Percentiles rank a stretch among this genome's conserved stretches.
phyloP scores from a whole-genome alignment of 2,329 filamentous ascomycete species.

The Verticillium tricorpus region DNA sequence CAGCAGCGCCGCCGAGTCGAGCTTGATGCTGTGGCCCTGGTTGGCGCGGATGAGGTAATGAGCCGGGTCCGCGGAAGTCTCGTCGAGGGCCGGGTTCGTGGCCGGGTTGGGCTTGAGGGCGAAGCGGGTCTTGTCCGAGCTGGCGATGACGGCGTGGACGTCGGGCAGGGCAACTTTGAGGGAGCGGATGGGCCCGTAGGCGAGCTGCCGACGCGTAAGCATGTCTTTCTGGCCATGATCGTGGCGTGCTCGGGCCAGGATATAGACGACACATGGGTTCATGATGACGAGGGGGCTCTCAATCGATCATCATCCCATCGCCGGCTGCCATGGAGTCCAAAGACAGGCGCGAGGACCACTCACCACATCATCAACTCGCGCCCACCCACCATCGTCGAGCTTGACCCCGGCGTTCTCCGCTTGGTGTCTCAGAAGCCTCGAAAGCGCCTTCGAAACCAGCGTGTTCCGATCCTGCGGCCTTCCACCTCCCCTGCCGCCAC shows the following conservation, averaged over 20 bases:
- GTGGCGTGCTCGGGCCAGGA: background rate
- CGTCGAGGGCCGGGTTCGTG: slow-evolving; percentile 19
- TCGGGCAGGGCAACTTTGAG: slow-evolving; percentile 73
- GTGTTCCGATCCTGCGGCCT: slow-evolving; percentile 36
- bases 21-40: slow-evolving; percentile 84
- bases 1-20: slow-evolving; percentile 67
- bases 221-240: background rate
- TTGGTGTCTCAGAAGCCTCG: slow-evolving; percentile 51
- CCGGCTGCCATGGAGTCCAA: background rate
- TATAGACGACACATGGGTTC: background rate
- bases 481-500: slow-evolving; percentile 18
- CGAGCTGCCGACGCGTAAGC: slow-evolving; percentile 31
- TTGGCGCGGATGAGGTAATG: slow-evolving; percentile 90
- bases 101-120: slow-evolving; percentile 57
- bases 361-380: slow-evolving; percentile 53
- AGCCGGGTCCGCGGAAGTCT: slow-evolving; percentile 42
- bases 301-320: too few relatives aligned
- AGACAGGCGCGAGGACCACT: slow-evolving; percentile 25
- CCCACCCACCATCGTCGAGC: slow-evolving; percentile 57
- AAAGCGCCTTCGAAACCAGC: slow-evolving; percentile 49
- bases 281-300: background rate
- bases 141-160: slow-evolving; percentile 62
- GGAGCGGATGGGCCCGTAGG: slow-evolving; percentile 56
- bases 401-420: slow-evolving; percentile 50
- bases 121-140: slow-evolving; percentile 90